Conservation (phyloP, 2,329 filamentous ascomycete species). For the Dothistroma septosporum region DNA sequence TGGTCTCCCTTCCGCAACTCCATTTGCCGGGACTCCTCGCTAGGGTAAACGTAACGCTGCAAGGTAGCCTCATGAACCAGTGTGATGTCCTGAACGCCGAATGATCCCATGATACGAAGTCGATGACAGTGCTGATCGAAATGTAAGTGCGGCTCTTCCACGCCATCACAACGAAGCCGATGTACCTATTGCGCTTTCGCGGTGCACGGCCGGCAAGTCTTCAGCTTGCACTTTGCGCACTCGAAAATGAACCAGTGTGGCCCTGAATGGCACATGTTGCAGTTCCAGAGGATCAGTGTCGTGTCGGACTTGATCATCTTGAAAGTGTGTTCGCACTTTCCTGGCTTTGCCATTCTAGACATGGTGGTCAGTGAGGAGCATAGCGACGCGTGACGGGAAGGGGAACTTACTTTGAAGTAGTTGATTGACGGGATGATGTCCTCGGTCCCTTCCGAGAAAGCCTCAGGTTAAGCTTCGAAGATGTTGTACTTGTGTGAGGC, state of each 20-base stretch:
- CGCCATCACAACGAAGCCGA: neutral
- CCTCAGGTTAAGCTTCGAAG: neutral
- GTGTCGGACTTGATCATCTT: constrained; percentile 51
- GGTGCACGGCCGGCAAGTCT: constrained; percentile 47
- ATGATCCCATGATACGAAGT: neutral
- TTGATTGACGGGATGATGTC: neutral
- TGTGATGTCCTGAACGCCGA: constrained; percentile 7
- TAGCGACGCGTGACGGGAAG: neutral
- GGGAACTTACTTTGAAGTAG: constrained; percentile 3
- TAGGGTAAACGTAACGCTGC: constrained; percentile 28
- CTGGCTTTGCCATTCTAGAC: constrained; percentile 44
- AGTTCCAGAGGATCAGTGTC: constrained; percentile 50
- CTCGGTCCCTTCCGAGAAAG: neutral
- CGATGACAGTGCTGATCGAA: neutral
- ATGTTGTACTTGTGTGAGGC: neutral
- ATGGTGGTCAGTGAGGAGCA: constrained; percentile 1
- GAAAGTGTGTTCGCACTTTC: constrained; percentile 47
- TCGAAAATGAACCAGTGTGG: constrained; percentile 51
- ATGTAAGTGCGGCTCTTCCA: neutral
- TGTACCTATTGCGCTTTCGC: constrained; percentile 38
- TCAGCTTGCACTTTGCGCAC: constrained; percentile 49
- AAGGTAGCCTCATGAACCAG: constrained; percentile 21
- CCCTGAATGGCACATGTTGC: constrained; percentile 50
- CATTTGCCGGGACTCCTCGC: constrained; percentile 27
- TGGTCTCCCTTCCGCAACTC: constrained; percentile 4